These are phyloP conservation scores for Aspergillus proliferans DNA, from an alignment of 2,329 filamentous ascomycete genomes.

Conservation along the genomic window DNA sequence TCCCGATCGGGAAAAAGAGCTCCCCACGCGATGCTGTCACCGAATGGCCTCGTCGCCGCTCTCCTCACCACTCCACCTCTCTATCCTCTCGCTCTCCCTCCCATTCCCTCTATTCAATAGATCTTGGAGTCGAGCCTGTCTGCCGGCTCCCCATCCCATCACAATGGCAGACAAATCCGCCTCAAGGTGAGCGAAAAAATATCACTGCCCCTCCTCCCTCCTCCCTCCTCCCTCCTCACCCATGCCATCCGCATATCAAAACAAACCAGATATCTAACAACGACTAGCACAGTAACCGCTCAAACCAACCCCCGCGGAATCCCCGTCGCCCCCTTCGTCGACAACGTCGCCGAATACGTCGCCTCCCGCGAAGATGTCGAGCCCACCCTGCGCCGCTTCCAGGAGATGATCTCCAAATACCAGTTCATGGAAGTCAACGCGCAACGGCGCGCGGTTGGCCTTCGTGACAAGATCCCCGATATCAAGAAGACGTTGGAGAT, in stretches of 20 bases:
- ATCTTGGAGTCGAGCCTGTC: conserved; percentile 1
- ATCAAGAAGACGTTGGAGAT: conserved; percentile 94
- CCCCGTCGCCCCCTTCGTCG: conserved; percentile 42
- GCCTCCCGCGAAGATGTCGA: conserved; percentile 41
- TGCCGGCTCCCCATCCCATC: conserved; percentile 9
- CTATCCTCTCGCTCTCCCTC: conserved; percentile 2
- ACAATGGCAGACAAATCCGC: conserved; percentile 28
- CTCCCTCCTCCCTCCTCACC: background rate
- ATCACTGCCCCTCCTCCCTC: background rate
- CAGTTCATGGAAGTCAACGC: conserved; percentile 99
- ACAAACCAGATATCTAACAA: conserved; percentile 4
- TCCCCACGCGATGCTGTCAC: conserved; percentile 15
- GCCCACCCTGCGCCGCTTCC: conserved; percentile 40
- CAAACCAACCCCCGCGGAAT: conserved; percentile 42
- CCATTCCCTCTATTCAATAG: background rate
- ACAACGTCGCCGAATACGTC: conserved; percentile 43
- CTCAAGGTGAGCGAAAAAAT: conserved; percentile 17
- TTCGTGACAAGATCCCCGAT: conserved; percentile 94
- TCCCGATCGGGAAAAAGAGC: conserved; percentile 21
- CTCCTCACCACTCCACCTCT: conserved; percentile 3
- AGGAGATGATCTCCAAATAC: conserved; percentile 71
- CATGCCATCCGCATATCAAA: background rate
- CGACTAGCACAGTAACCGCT: conserved; percentile 20
- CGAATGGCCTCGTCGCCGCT: background rate
- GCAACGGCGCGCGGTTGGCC: conserved; percentile 69